Base-by-base conservation (phyloP, 768 basidiomycete species). In the Boletus subparvulus region DNA sequence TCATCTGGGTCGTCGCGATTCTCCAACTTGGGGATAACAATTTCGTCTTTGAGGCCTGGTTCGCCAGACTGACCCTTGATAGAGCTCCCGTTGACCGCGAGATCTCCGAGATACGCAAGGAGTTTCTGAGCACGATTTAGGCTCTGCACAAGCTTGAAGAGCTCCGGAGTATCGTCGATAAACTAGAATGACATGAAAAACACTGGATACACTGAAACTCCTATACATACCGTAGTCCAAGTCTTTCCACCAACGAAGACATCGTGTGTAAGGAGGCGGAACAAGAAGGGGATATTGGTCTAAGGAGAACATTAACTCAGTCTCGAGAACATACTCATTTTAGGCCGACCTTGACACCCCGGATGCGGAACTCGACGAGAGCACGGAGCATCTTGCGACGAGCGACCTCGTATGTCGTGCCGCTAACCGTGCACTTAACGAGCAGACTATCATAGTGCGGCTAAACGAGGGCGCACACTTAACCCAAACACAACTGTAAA, bases 251-350 rank as follows among this genome's bases (percentile, higher is more conserved):
- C 88, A 62, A 98, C 90, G 77, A 97, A 99, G 64, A 94, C 84
- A 65, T 95, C 94, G 74, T 98, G 92, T 6, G 97, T 98, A 62
- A 99, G 80, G 28, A 99, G 84, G 58, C 96, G 91, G 85, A 99
- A 98, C 64, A 99, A 77, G 90, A 99, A 99, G 14, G 97, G 97
- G 63, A 98, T 98, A 74, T 98, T 98, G 64, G 97, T 99, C 93
- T 95, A 59, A 8, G 40, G 33, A 52, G 6, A 32, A 40, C 13
- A 13, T 66, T 9, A 58, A 40, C 14, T 32, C 26, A 13, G 12
- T 36, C 32, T 19, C 37, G 12, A 47, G 19, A 56, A 44, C 17
- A 33, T 10, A 28, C 3, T 17, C 12, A 19, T 30, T 36, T 19
- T 36, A 17, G 11, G 24, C 62, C 11, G 42, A 87, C 92, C 86